phyloP scores from a whole-genome alignment of 2,329 filamentous ascomycete species.

The Myriosclerotinia duriaeana region DNA sequence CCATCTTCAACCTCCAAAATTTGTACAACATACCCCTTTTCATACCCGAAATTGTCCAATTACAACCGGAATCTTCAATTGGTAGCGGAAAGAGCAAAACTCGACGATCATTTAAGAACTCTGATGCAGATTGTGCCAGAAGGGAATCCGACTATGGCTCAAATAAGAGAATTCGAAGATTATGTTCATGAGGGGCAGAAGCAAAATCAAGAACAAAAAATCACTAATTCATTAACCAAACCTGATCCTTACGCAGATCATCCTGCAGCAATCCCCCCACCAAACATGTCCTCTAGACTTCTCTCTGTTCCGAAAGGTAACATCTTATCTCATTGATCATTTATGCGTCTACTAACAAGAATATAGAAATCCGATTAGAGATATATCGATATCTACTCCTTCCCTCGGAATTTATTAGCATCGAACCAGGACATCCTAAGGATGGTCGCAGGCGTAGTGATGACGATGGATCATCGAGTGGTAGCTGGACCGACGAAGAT shows the following conservation, averaged over 20 bases:
- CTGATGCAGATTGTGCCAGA: background rate
- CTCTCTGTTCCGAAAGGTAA: background rate
- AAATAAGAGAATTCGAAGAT: background rate
- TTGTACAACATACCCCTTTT: background rate
- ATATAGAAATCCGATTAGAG: slow-evolving; percentile 20
- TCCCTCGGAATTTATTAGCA: background rate
- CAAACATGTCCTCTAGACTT: background rate
- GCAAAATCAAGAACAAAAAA: background rate
- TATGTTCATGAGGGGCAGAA: background rate
- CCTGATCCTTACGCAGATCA: background rate
- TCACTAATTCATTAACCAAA: background rate
- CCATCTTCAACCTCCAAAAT: background rate
- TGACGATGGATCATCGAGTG: background rate
- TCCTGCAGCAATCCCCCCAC: slow-evolving; percentile 1
- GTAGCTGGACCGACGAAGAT: slow-evolving; percentile 18
- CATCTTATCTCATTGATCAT: background rate
- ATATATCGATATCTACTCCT: slow-evolving; percentile 24
- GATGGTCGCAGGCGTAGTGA: no score
- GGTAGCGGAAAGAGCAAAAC: background rate
- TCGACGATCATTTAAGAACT: background rate
- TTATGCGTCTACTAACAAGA: background rate
- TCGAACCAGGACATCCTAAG: background rate
- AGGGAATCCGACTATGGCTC: background rate
- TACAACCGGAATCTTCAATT: no score
- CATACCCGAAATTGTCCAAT: background rate